phyloP scores from a whole-genome alignment of 2,329 filamentous ascomycete species.

The Monosporascus sp. region DNA sequence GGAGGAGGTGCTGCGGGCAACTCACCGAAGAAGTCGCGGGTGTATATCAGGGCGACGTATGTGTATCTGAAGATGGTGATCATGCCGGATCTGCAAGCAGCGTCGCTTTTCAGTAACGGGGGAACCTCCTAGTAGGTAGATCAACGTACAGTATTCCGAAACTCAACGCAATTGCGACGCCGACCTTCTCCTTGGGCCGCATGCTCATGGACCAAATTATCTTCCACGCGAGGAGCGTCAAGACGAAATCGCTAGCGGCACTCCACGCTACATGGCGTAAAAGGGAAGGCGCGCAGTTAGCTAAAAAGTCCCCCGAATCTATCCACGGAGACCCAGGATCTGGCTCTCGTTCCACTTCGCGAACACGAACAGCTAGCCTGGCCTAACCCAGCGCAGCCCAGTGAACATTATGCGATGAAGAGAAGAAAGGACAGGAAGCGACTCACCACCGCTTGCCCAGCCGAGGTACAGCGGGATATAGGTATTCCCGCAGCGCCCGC shows the following conservation, averaged over 20 bases:
- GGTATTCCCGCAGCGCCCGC: neutral
- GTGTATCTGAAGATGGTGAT: constrained; percentile 5
- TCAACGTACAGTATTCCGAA: constrained; percentile 2
- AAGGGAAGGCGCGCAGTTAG: neutral
- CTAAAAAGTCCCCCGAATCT: neutral
- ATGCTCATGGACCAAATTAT: constrained; percentile 4
- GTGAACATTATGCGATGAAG: too few relatives aligned
- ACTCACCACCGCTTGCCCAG: constrained; percentile 3
- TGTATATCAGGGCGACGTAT: neutral
- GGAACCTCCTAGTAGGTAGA: neutral
- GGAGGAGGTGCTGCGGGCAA: neutral
- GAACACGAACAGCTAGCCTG: too few relatives aligned
- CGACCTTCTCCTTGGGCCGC: constrained; percentile 4
- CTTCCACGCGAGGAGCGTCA: constrained; percentile 3
- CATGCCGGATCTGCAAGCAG: neutral
- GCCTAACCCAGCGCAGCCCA: too few relatives aligned
- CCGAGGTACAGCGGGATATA: constrained; percentile 4
- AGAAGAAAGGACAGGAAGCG: neutral
- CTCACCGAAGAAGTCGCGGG: constrained; percentile 3
- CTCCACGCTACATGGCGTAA: neutral
- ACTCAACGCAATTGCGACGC: constrained; percentile 3
- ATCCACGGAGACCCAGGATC: neutral
- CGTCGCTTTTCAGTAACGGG: neutral
- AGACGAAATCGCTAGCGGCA: constrained; percentile 5
- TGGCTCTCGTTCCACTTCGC: neutral